Evolutionary conservation across 257 asterid species (phyloP).

Genomic region (Solanum paucissectum): DNA sequence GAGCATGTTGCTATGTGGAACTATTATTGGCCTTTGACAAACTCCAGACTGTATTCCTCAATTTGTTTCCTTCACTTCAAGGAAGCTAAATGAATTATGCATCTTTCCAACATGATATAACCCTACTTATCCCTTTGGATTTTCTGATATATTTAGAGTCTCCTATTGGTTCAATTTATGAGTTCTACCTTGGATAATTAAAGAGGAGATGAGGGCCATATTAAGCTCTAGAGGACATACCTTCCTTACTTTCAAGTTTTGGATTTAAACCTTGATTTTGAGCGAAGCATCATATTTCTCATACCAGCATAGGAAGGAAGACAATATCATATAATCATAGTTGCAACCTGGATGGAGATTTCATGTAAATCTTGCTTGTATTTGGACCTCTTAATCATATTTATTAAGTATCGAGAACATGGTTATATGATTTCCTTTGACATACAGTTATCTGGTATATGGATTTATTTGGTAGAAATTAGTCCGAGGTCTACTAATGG

Average conservation of each 20-base stretch:
- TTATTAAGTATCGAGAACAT: neutral
- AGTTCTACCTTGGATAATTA: neutral
- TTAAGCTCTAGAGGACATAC: neutral
- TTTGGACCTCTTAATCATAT: neutral
- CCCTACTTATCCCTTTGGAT: neutral
- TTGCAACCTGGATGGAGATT: neutral
- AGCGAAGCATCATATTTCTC: neutral
- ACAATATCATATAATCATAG: neutral
- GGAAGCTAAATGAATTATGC: neutral
- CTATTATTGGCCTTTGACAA: neutral
- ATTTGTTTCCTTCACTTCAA: neutral
- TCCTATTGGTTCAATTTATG: neutral
- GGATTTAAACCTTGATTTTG: neutral
- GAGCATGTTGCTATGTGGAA: neutral
- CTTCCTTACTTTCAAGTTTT: neutral
- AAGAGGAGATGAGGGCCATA: neutral
- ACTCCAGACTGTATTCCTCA: neutral
- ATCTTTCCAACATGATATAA: neutral
- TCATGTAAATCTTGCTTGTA: neutral
- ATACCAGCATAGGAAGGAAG: neutral
- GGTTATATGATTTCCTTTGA: neutral
- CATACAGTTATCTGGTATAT: neutral
- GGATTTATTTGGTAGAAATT: neutral
- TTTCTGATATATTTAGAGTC: neutral
- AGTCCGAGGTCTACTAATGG: neutral